phyloP scores from a whole-genome alignment of 805 yeast species.

The Wickerhamiella lipophila region DNA sequence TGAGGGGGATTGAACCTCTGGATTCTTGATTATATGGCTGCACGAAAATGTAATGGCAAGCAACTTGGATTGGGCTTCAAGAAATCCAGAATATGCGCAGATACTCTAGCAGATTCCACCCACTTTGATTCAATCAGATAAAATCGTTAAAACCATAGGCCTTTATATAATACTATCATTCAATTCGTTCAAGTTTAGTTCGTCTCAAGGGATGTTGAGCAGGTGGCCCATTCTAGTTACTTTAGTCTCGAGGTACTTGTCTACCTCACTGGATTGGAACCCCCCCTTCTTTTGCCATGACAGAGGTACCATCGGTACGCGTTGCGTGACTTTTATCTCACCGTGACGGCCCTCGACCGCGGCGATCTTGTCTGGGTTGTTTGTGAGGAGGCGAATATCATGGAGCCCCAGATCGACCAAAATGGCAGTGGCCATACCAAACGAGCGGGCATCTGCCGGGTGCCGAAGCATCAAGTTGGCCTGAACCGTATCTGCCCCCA shows the following conservation, averaged over 20 bases:
- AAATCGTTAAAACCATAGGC: not conserved
- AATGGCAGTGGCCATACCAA: conserved; percentile 87
- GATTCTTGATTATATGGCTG: too few species aligned
- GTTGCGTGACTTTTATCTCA: conserved; percentile 61
- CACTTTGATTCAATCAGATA: not conserved
- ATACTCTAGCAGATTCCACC: too few species aligned
- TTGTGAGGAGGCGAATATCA: conserved; percentile 69
- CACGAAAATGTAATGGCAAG: too few species aligned
- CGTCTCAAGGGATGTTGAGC: conserved; percentile 31
- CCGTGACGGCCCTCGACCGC: conserved; percentile 86
- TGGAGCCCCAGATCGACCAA: conserved; percentile 65
- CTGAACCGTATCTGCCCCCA: conserved; percentile 97
- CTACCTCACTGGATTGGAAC: conserved; percentile 72
- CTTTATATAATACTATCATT: not conserved
- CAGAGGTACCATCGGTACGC: conserved; percentile 94
- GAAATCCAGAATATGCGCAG: too few species aligned
- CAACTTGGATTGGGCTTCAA: too few species aligned
- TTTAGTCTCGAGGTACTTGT: conserved; percentile 85
- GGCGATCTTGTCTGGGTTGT: conserved; percentile 89
- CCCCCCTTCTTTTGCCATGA: conserved; percentile 73
- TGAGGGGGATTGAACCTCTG: too few species aligned
- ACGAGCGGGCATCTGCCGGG: conserved; percentile 96
- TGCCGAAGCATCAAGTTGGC: conserved; percentile 87
- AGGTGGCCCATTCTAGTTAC: conserved; percentile 96
- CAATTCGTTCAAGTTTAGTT: not conserved